Conservation (phyloP, 2,329 filamentous ascomycete genomes). For the Penicillium sp. region DNA sequence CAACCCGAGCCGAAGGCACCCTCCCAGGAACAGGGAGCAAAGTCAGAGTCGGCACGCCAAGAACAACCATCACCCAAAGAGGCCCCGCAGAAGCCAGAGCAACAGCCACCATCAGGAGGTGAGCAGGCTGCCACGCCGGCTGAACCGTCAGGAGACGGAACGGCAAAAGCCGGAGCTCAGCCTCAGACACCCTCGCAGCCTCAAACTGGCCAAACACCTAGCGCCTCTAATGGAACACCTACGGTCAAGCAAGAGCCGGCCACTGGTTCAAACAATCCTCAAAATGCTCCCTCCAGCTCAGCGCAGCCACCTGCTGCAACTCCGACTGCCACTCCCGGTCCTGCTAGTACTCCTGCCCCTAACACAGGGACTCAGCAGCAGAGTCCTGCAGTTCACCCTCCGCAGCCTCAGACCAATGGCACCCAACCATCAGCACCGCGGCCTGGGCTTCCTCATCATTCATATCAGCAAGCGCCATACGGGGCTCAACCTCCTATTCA, state of each 20-base stretch:
- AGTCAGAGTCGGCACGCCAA: slow-evolving; percentile 14
- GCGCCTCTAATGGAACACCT: slow-evolving; percentile 15
- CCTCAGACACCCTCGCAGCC: slow-evolving; percentile 11
- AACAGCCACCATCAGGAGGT: slow-evolving; percentile 1
- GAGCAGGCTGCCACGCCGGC: slow-evolving; percentile 1
- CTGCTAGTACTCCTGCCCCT: slow-evolving; percentile 9
- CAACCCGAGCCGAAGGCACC: slow-evolving; percentile 19
- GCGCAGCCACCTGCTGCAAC: neutral
- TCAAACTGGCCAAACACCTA: slow-evolving; percentile 1
- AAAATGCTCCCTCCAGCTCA: slow-evolving; percentile 11
- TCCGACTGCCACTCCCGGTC: neutral
- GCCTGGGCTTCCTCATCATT: slow-evolving; percentile 29
- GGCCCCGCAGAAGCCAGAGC: slow-evolving; percentile 1
- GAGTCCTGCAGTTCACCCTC: slow-evolving; percentile 23
- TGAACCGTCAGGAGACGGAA: slow-evolving; percentile 3
- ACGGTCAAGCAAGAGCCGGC: slow-evolving; percentile 34
- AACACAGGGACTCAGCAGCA: slow-evolving; percentile 20
- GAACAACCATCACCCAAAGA: slow-evolving; percentile 18
- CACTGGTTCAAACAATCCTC: slow-evolving; percentile 7
- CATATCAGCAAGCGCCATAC: slow-evolving; percentile 33
- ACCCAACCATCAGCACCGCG: slow-evolving; percentile 27
- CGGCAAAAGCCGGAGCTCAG: slow-evolving; percentile 5
- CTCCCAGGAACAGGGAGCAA: slow-evolving; percentile 16
- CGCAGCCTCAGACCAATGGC: slow-evolving; percentile 20
- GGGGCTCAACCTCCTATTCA: slow-evolving; percentile 36